Base-by-base conservation (phyloP, 75 land plant species). In the Adiantum capillusveneris region DNA sequence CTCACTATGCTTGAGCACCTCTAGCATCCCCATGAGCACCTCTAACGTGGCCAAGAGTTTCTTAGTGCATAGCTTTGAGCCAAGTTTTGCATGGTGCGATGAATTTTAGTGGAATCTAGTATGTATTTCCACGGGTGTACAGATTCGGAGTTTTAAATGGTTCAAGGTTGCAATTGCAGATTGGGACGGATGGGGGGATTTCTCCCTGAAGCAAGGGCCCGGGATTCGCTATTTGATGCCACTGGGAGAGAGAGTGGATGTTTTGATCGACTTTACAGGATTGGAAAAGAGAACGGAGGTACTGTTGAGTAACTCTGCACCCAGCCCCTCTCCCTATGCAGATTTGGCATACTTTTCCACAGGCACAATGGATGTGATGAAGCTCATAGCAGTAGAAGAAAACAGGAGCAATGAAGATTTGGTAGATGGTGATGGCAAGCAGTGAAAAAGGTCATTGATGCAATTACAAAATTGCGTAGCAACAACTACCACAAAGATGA, bases 311-410 rank as follows among this genome's bases (percentile, higher is more conserved):
- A 53, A 53, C 28, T 53, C 28, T 3, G 55, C 28, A 11, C 43
- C 65, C 7, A 59, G 36, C 18, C 70, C 77, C 17, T 77, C 56
- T 28, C 79, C 79, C 12, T 20, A 19, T 2, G 79, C 78, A 18
- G 65, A 62, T 36, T 21, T 56, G 0, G 26, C 39, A n/a, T 48
- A 53, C 1, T 11, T 55, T 3, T 14, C 50, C 50, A 3, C 50
- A 3, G 17, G 17, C 12, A 64, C 55, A 5, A 43, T 46, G 20
- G 50, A 31, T 19, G 69, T 72, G 1, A 59, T 75, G 64, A 65
- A 49, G 63, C 65, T 76, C 14, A 1, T 68, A 31, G 39, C 61
- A 24, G 30, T 22, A 29, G 2, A 9, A 2, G 50, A 27, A 0
- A 19, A 18, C 3, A 14, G 50, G 12, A 46, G 5, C 50, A 21